Conservation (phyloP, 768 basidiomycete species). For the Rhodotorula toruloides region DNA sequence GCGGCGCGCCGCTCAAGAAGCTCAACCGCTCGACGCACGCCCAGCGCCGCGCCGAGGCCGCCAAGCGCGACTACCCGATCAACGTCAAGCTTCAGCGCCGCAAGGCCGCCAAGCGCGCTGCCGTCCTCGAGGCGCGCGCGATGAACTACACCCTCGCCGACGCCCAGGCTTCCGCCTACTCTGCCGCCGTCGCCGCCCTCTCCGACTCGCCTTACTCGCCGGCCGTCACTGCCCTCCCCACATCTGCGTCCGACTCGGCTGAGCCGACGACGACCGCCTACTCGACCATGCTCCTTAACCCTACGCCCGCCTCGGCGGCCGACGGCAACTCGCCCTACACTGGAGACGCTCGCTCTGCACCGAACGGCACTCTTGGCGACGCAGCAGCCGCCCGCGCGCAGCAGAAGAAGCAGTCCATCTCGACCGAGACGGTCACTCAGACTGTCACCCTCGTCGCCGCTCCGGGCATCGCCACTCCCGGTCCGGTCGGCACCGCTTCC, state of each 20-base stretch:
- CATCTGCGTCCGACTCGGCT: neutral
- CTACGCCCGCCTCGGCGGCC: neutral
- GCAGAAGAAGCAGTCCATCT: neutral
- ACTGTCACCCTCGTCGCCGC: conserved; percentile 16
- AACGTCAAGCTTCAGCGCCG: conserved; percentile 3
- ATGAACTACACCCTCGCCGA: conserved; percentile 4
- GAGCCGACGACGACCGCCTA: neutral
- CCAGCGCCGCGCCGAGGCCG: neutral
- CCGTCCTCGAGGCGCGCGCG: conserved; percentile 5
- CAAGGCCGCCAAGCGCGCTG: neutral
- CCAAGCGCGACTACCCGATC: neutral
- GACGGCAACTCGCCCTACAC: too few species aligned
- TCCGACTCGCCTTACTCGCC: neutral
- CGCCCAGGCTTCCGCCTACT: conserved; percentile 20
- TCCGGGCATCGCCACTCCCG: conserved; percentile 8
- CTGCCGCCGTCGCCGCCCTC: conserved; percentile 23
- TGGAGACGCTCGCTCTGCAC: neutral
- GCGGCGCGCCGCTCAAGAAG: neutral
- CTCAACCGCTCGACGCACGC: neutral
- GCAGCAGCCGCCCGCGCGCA: conserved; percentile 8
- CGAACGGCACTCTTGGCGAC: conserved; percentile 22
- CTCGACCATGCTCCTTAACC: neutral
- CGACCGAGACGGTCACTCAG: conserved; percentile 9
- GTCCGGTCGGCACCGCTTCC: neutral
- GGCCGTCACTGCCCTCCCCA: conserved; percentile 12